Conservation (phyloP, 148 eudicot genomes). For the Suaeda aralocaspica region DNA sequence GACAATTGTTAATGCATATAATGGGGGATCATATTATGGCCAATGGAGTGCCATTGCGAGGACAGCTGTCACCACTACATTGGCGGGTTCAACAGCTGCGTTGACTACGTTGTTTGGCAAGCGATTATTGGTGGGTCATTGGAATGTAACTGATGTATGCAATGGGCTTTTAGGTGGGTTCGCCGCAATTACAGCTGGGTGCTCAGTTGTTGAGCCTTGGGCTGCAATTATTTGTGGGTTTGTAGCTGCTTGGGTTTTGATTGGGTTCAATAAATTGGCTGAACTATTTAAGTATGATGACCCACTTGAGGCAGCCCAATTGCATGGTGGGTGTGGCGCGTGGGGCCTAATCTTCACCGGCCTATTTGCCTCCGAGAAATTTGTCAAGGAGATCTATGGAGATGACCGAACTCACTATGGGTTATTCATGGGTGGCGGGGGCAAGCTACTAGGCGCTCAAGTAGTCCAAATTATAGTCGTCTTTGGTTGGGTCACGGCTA, state of each 20-base stretch:
- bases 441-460: constrained; percentile 40
- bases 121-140: constrained; percentile 46
- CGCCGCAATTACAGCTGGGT: constrained; percentile 59
- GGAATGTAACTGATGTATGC: constrained; percentile 60
- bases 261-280: constrained; percentile 37
- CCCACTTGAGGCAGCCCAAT: constrained; percentile 51
- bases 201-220: constrained; percentile 64
- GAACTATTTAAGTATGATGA: constrained; percentile 36
- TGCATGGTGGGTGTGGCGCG: constrained; percentile 49
- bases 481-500: constrained; percentile 41
- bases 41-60: constrained; percentile 63
- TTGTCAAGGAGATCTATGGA: constrained; percentile 35
- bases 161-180: constrained; percentile 59
- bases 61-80: constrained; percentile 61
- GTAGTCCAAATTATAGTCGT: constrained; percentile 37
- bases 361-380: constrained; percentile 32
- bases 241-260: constrained; percentile 40
- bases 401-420: constrained; percentile 34
- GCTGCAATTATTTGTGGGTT: constrained; percentile 56
- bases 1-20: constrained; percentile 39
- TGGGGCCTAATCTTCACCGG: constrained; percentile 54
- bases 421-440: constrained; percentile 49
- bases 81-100: constrained; percentile 57
- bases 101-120: constrained; percentile 52
- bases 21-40: constrained; percentile 33